Conservation (phyloP, 164 flowering plant species). For the Berberis vulgaris region DNA sequence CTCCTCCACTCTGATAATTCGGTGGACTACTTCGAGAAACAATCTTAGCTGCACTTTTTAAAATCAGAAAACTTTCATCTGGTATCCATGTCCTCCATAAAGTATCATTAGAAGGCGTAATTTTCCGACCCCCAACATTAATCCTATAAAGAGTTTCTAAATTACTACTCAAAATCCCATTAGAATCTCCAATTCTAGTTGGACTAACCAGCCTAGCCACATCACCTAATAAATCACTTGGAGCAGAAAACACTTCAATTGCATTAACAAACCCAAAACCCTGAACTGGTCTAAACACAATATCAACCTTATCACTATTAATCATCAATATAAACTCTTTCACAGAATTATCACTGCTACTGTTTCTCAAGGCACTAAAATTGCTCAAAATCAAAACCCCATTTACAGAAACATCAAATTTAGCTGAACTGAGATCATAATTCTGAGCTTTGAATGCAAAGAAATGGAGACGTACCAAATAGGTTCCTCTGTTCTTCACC, state of each 20-base stretch:
- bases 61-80: constrained; percentile 48
- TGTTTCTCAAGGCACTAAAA: constrained; percentile 7
- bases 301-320: constrained; percentile 23
- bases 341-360: constrained; percentile 7
- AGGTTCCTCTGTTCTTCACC: constrained; percentile 6
- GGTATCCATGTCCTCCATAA: constrained; percentile 80
- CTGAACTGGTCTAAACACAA: constrained; percentile 31
- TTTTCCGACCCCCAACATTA: constrained; percentile 63
- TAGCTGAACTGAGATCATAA: constrained; percentile 11
- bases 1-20: constrained; percentile 40
- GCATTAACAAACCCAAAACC: constrained; percentile 58
- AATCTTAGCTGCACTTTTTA: constrained; percentile 40
- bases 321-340: constrained; percentile 49
- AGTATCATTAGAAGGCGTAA: constrained; percentile 69
- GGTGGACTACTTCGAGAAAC: constrained; percentile 17
- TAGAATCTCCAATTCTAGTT: constrained; percentile 21
- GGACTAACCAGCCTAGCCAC: constrained; percentile 20
- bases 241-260: constrained; percentile 75
- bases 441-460: constrained; percentile 11
- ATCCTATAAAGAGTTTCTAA: constrained; percentile 58
- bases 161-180: constrained; percentile 23
- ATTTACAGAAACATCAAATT: constrained; percentile 12
- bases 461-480: constrained; percentile 22
- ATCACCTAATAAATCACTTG: constrained; percentile 41
- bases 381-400: constrained; percentile 8